Conservation (phyloP, 1,284 basidiomycete genomes). For the Coniferiporia sulphurascens region DNA sequence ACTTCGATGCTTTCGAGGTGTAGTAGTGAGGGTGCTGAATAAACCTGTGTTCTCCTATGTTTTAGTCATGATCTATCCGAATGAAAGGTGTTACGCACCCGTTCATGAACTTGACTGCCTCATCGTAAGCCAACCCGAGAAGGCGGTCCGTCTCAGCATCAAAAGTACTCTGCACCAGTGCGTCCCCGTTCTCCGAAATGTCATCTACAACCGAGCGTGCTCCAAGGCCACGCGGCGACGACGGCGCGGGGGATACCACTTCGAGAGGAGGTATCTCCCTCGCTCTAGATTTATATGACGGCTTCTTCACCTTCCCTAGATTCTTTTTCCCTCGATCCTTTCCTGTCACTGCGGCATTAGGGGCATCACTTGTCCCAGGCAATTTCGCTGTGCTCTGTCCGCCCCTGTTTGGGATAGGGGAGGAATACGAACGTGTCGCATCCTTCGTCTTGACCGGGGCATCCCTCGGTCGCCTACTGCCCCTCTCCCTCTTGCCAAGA, state of each 20-base stretch:
- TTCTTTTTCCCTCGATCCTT: conserved; percentile 15
- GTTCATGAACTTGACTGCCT: conserved; percentile 48
- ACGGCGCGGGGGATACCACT: conserved; percentile 8
- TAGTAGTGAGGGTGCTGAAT: conserved; percentile 47
- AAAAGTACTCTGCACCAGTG: conserved; percentile 24
- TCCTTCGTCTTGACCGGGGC: not conserved
- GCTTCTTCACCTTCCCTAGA: conserved; percentile 22
- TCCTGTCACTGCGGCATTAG: conserved; percentile 7
- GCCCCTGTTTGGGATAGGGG: conserved; percentile 7
- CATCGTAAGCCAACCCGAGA: conserved; percentile 21
- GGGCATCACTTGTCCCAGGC: conserved; percentile 5
- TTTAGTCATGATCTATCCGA: not conserved
- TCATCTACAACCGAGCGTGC: conserved; percentile 47
- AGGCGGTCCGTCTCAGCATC: conserved; percentile 10
- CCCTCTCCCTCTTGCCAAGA: not conserved
- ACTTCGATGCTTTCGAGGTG: conserved; percentile 33
- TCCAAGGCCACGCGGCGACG: conserved; percentile 25
- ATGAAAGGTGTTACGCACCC: conserved; percentile 33
- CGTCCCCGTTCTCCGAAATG: conserved; percentile 41
- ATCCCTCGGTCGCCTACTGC: not conserved
- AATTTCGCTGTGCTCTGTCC: not conserved
- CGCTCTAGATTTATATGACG: not conserved
- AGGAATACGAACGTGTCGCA: conserved; percentile 20
- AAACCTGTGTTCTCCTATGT: conserved; percentile 34
- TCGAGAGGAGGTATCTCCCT: not conserved